Base-by-base conservation (phyloP, 2,329 filamentous ascomycete genomes). In the Aspergillus tubingensis region DNA sequence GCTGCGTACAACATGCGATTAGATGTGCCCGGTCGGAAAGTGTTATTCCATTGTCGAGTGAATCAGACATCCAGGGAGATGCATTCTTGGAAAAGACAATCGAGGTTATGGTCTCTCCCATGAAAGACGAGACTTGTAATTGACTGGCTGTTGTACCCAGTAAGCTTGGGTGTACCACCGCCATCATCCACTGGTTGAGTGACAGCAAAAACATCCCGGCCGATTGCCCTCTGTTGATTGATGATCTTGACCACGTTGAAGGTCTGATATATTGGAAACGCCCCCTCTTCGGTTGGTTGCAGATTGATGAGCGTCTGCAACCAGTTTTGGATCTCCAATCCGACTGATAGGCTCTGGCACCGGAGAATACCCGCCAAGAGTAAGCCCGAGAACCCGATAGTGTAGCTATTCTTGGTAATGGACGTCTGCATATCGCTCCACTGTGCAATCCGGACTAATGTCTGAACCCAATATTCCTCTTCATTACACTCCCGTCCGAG, bases 351-450 rank as follows among this genome's bases (percentile, higher is more conserved):
- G 10, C 59, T 43, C 13, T 67, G 67, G 17, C 68, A 71, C 7
- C 68, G 63, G 2, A 71, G 61, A 8, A 62, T n/a, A 1, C 57
- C 66, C 3, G 68, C 62, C 3, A 71, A 50, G 1, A 70, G 48
- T n/a, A 71, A 25, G 41, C 68, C 66, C 0, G 68, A 68, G 60
- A 70, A 66, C 8, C 68, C 68, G n/a, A 71, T 67, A 10, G 68
- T 70, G 38, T 66, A 71, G 57, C 30, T 70, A 38, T 71, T 70
- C 30, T 50, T 55, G 15, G 50, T 44, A 6, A 65, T 17, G 13
- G 58, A 68, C 0, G 51, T 63, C 3, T 57, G 53, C 21, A 67
- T 63, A 27, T 67, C 49, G 15, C 32, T 62, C 7, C 63, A 67
- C 39, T 59, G 39, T n/a, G 50, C 60, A 21, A 69, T 62, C 10